Evolutionary conservation across 2,329 filamentous ascomycete genomes (phyloP), one percentile per base, ranked within the genome.

Genomic region (Beauveria sp.): DNA sequence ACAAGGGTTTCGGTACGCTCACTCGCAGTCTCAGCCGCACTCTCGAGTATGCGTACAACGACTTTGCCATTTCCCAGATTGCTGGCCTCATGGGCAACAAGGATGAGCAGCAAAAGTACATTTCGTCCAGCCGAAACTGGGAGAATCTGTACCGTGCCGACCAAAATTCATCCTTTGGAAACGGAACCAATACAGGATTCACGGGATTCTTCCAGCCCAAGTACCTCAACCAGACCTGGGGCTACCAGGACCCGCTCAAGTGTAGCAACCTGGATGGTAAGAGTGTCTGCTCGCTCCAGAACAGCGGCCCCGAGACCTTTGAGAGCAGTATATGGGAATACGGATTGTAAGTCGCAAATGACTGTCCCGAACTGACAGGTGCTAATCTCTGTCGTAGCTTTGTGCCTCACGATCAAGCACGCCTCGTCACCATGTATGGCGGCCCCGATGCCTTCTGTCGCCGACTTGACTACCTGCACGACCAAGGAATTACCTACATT

Each of bases 31-130:
- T 92, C 28, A 90, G 86, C 1, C 80, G 89, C 8, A 91, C 88
- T 0, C 81, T 92, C 0, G 89, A 92, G 70, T 92, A 92, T 69
- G 84, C 86, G 7, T 92, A 92, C 71, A 85, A 92, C 64, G 89
- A 92, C 73, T 92, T 84, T 67, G 85, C 83, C 64, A 85, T 90
- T 60, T 78, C 84, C 0, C 77, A 84, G 52, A 82, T 91, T 61
- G 87, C 87, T 0, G 77, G 78, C 10, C 77, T 74, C 0, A 70
- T 89, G 44, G 83, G 82, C 2, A 77, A 82, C 14, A 75, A 76
- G 3, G 72, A 69, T 0, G 87, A 89, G 54, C 76, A 79, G 26
- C 76, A 82, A 55, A 86, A 82, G 67, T 91, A 90, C 63, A 68
- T 82, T 0, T 70, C 71, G 0, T 81, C 84, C 0, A 83, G 85